phyloP scores from a whole-genome alignment of 1,139 yeast genomes.

The Nakaseomyces bracarensis region DNA sequence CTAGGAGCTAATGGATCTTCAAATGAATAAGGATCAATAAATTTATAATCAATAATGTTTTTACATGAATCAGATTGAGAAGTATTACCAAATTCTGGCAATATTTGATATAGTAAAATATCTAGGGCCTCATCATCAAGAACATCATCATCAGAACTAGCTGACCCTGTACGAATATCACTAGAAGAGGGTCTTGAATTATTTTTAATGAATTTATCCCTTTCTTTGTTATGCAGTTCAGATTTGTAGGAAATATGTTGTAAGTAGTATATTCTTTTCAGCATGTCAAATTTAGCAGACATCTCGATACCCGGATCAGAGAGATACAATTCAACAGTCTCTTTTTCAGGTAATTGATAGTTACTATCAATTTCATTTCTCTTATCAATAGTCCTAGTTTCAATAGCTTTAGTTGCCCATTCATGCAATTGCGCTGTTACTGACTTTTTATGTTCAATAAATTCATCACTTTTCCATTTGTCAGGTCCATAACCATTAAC shows the following conservation, averaged over 20 bases:
- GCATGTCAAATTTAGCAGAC: constrained; percentile 45
- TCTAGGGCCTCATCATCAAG: constrained; percentile 42
- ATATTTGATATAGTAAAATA: constrained; percentile 36
- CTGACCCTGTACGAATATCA: not conserved
- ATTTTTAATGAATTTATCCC: constrained; percentile 16
- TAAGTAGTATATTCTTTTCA: constrained; percentile 60
- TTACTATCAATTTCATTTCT: constrained; percentile 9
- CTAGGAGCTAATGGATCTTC: constrained; percentile 74
- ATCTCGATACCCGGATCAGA: constrained; percentile 38
- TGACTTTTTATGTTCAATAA: constrained; percentile 41
- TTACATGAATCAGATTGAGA: constrained; percentile 2
- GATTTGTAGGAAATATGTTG: constrained; percentile 51
- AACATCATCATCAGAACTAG: constrained; percentile 9
- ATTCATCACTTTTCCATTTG: constrained; percentile 39
- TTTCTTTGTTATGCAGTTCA: constrained; percentile 33
- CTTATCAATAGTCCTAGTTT: constrained; percentile 24
- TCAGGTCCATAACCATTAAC: constrained; percentile 73
- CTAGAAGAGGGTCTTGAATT: constrained; percentile 7
- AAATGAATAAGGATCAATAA: constrained; percentile 80
- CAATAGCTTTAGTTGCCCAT: constrained; percentile 45
- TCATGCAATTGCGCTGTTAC: constrained; percentile 47
- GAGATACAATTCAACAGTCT: constrained; percentile 49
- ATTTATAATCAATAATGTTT: constrained; percentile 33
- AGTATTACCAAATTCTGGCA: constrained; percentile 6
- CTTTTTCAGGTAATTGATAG: constrained; percentile 48